These are phyloP conservation scores for Durotheca rogersii DNA, from an alignment of 495 filamentous ascomycete species.

Conservation along the genomic window DNA sequence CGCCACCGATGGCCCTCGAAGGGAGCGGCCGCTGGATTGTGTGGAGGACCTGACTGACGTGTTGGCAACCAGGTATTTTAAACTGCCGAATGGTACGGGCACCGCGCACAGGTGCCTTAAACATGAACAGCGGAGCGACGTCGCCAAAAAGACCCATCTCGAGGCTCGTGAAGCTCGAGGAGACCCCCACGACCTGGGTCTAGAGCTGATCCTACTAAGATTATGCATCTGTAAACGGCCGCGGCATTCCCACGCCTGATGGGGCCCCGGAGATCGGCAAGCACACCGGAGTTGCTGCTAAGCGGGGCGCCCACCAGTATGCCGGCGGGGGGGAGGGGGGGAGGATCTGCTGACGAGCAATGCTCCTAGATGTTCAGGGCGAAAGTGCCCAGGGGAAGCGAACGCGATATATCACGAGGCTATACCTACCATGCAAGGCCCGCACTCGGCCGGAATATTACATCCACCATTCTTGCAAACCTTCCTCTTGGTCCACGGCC, in stretches of 20 bases:
- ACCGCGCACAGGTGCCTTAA: conserved; percentile 61
- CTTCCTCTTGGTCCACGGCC: no score
- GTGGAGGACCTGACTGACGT: conserved; percentile 49
- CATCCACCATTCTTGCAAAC: no score
- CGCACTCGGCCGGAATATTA: no score
- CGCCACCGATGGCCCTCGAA: no score
- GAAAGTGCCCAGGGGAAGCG: conserved; percentile 54
- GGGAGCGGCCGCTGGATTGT: conserved; percentile 42
- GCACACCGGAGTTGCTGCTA: conserved; percentile 49
- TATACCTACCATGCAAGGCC: no score
- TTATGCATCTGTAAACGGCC: conserved; percentile 43
- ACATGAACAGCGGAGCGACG: conserved; percentile 41
- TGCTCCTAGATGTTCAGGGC: conserved; percentile 50
- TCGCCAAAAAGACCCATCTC: conserved; percentile 51
- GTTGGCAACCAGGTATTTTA: conserved; percentile 44
- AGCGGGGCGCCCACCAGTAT: conserved; percentile 54
- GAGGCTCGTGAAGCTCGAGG: conserved; percentile 48
- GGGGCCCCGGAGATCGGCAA: conserved; percentile 58
- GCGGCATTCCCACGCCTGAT: conserved; percentile 53
- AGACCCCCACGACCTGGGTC: conserved; percentile 55
- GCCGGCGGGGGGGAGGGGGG: no score
- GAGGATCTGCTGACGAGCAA: conserved; percentile 54
- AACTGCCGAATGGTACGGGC: conserved; percentile 50
- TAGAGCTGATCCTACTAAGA: conserved; percentile 58
- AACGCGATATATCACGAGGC: conserved; percentile 53